Conservation (phyloP, 176 grass and related monocot species). For the Poa annua region DNA sequence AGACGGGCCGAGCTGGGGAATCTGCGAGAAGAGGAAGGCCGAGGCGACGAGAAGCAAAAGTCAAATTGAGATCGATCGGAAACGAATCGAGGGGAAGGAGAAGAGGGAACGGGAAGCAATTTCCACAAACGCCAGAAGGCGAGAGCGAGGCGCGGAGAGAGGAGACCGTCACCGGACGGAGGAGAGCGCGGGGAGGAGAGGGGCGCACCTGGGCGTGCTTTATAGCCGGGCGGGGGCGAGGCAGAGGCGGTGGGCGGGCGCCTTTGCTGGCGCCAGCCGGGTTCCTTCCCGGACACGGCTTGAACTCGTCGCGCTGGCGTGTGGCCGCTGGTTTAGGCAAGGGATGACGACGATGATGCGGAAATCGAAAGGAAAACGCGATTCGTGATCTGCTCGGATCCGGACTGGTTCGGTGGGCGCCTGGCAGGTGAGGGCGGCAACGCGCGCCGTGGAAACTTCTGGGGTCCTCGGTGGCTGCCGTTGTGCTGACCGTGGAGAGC, state of each 20-base stretch:
- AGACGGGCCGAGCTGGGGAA: background rate
- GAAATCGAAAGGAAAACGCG: background rate
- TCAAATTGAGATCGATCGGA: constrained; percentile 15
- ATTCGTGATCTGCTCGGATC: constrained; percentile 9
- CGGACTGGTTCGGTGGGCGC: background rate
- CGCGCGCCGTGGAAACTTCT: too few relatives aligned
- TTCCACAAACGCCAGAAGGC: background rate
- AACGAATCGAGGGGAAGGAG: background rate
- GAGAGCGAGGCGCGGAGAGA: background rate
- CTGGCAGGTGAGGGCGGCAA: background rate
- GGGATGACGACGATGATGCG: background rate
- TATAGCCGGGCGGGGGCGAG: constrained; percentile 1
- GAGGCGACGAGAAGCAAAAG: background rate
- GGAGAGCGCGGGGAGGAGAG: background rate
- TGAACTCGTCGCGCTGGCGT: background rate
- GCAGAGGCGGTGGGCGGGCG: constrained; percentile 7
- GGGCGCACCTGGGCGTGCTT: background rate
- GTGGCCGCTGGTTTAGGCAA: background rate
- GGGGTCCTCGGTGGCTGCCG: too few relatives aligned
- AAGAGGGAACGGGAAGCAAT: too few relatives aligned
- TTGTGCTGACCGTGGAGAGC: too few relatives aligned
- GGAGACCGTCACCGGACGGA: too few relatives aligned
- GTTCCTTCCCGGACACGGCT: constrained; percentile 31
- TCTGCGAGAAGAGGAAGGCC: constrained; percentile 29
- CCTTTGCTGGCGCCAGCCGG: constrained; percentile 30